phyloP scores from a whole-genome alignment of 169 alveolate species.

The Plasmodium falciparum region DNA sequence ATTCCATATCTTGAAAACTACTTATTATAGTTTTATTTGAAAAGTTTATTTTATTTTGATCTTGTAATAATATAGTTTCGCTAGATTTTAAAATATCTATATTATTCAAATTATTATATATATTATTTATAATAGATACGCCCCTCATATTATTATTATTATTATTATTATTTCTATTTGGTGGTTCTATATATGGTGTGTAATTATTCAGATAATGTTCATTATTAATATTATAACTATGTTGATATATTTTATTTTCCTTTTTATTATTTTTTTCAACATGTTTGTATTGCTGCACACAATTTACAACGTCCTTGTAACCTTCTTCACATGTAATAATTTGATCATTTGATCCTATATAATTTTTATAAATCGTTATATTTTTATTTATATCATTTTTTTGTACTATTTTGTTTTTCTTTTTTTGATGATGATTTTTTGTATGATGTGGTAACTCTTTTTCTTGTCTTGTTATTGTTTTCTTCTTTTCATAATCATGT shows the following conservation, averaged over 20 bases:
- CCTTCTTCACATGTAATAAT: not conserved
- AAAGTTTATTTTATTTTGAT: slow-evolving; percentile 7
- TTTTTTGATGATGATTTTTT: too few relatives aligned
- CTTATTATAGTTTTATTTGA: slow-evolving; percentile 38
- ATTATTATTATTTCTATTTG: too few relatives aligned
- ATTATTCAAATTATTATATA: not conserved
- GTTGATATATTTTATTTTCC: too few relatives aligned
- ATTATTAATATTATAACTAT: too few relatives aligned
- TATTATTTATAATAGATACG: too few relatives aligned
- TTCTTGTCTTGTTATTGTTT: not conserved
- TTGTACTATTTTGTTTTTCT: too few relatives aligned
- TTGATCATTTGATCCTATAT: not conserved
- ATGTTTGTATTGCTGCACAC: too few relatives aligned
- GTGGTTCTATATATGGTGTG: too few relatives aligned
- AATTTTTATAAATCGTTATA: not conserved
- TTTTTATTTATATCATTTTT: not conserved
- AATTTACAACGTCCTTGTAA: too few relatives aligned
- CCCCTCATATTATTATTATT: too few relatives aligned
- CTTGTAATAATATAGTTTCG: slow-evolving; percentile 27
- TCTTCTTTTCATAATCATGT: slow-evolving; percentile 1
- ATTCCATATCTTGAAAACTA: slow-evolving; percentile 7
- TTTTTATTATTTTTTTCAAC: too few relatives aligned
- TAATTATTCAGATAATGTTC: too few relatives aligned
- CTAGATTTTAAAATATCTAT: slow-evolving; percentile 13
- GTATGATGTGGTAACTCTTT: not conserved